Base-by-base conservation (phyloP, 2,329 filamentous ascomycete genomes). In the Zasmidium cellare region DNA sequence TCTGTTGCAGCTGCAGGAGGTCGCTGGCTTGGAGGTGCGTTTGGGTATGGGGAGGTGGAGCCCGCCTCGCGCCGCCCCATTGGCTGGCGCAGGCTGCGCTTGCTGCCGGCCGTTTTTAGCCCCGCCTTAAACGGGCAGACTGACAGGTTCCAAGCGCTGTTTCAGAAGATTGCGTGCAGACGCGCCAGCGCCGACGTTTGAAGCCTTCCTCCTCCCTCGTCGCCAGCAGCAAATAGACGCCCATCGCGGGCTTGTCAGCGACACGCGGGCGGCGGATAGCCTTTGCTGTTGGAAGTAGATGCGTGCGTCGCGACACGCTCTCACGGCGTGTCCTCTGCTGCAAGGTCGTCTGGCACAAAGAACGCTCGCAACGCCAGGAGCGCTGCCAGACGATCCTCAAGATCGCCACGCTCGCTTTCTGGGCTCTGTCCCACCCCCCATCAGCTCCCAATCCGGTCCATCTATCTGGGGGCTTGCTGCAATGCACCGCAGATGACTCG, bases 161-260 rank as follows among this genome's bases (percentile, higher is more conserved):
- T 61, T 58, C 58, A 58, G 44, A 46, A 52, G 50, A 56, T 58
- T 60, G 51, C 57, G 35, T 63, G 58, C 60, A 59, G 56, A 28
- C 25, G 25, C 25, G 25, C 25, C 25, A 28, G 25, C 25, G 25
- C 25, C 25, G 25, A 28, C 25, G 25, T 28, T 28, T 28, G 25
- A 28, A 28, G 25, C 5, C 6, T n/a, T 5, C 25, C 25, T 48
- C 49, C 47, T 49, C 53, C 35, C 12, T 41, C 35, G 12, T 16
- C 35, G 35, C 55, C 60, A 56, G 52, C 45, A 55, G 55, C 47
- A 53, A 53, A 53, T 23, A 53, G 47, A 46, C 44, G 53, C 55
- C 57, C 38, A 51, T 48, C 53, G 59, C 59, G 56, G 51, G 31
- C n/a, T n/a, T n/a, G n/a, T n/a, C n/a, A n/a, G n/a, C n/a, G 25